A percentile compares a stretch with the other conserved stretches of the same genome.
Conservation (phyloP, 2,329 filamentous ascomycete species). For the Aspergillus carbonarius region DNA sequence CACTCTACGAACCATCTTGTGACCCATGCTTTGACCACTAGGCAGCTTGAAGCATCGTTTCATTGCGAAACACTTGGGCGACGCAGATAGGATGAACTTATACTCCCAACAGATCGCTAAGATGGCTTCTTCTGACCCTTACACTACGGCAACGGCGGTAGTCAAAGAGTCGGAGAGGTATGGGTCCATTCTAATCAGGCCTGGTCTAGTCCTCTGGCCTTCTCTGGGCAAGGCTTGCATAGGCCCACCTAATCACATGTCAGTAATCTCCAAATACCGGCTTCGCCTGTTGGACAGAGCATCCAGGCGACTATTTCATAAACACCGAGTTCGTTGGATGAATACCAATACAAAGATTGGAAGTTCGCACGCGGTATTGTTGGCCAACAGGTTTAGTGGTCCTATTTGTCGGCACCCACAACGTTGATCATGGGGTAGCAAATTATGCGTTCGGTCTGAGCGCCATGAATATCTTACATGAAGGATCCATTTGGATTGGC, state of each 20-base stretch:
- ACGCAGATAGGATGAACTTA: neutral
- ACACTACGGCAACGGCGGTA: neutral
- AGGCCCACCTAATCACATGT: neutral
- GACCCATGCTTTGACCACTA: neutral
- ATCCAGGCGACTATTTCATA: neutral
- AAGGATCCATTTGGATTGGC: neutral
- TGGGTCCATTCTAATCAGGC: constrained; percentile 1
- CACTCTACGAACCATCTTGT: neutral
- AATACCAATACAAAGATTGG: neutral
- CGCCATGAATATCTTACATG: neutral
- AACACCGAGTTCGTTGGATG: neutral
- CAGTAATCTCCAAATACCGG: neutral
- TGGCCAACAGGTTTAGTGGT: neutral
- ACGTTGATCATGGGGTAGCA: neutral
- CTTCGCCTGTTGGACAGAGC: neutral
- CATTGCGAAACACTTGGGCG: neutral
- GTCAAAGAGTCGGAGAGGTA: neutral
- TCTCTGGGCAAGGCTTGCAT: neutral
- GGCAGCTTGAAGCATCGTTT: neutral
- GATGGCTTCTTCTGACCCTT: neutral
- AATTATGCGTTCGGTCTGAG: neutral
- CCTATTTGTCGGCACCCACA: neutral
- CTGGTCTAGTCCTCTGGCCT: neutral
- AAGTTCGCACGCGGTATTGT: neutral
- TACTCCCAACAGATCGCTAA: neutral